phyloP scores from a whole-genome alignment of 2,329 filamentous ascomycete genomes.

The Dactylellina leptospora region DNA sequence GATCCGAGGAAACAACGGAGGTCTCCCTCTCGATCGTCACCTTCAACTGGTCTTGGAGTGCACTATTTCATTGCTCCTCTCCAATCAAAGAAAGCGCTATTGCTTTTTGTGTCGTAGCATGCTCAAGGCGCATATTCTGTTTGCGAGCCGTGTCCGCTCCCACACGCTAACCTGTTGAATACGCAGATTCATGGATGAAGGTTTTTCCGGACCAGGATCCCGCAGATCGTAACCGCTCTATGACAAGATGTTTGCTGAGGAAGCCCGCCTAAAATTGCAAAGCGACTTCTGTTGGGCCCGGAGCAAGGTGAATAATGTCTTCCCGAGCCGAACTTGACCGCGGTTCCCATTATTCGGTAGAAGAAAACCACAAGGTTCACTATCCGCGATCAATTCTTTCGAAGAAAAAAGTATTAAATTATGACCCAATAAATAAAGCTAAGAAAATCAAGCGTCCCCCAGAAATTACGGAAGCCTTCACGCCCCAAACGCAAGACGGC shows the following conservation, averaged over 20 bases:
- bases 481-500: too few relatives aligned
- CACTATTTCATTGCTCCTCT: slow-evolving; percentile 1
- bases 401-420: too few relatives aligned
- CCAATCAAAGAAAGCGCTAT: neutral
- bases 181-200: slow-evolving; percentile 50
- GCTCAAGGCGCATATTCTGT: slow-evolving; percentile 27
- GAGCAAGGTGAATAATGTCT: neutral
- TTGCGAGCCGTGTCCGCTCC: slow-evolving; percentile 44
- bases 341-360: too few relatives aligned
- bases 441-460: too few relatives aligned
- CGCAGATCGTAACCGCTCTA: slow-evolving; percentile 46
- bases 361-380: too few relatives aligned
- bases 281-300: neutral
- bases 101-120: slow-evolving; percentile 33
- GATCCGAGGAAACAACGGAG: slow-evolving; percentile 14
- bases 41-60: slow-evolving; percentile 15
- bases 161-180: slow-evolving; percentile 33
- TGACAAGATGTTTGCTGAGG: too few relatives aligned
- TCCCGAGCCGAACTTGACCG: too few relatives aligned
- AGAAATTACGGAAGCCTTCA: too few relatives aligned
- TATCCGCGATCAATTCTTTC: too few relatives aligned
- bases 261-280: neutral
- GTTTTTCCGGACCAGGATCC: slow-evolving; percentile 52
- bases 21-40: slow-evolving; percentile 13
- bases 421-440: too few relatives aligned